These are phyloP conservation scores for Symbiodinium natans DNA, from an alignment of 73 alveolate genomes.

Conservation along the genomic window DNA sequence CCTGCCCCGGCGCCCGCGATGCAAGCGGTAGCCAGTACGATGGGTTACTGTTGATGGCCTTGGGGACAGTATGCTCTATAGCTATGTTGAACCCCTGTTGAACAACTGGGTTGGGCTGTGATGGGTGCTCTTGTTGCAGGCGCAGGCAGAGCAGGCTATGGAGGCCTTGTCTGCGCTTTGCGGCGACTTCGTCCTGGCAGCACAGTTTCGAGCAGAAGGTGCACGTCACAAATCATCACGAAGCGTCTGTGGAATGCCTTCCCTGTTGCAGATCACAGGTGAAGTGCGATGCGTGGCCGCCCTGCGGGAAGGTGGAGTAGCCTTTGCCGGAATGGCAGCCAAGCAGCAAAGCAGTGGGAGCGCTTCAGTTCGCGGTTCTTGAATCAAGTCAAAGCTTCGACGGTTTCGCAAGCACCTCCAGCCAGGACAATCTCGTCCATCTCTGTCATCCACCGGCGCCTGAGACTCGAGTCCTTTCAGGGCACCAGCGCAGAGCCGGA, in stretches of 20 bases:
- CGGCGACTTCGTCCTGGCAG: conserved; percentile 27
- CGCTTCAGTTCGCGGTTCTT: neutral
- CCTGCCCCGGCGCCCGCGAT: too few species aligned
- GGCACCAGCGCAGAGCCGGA: conserved; percentile 85
- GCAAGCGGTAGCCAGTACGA: too few species aligned
- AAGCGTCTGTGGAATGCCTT: neutral
- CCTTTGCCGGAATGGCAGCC: conserved; percentile 76
- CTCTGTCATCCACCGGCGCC: neutral
- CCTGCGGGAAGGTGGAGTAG: conserved; percentile 28
- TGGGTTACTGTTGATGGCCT: too few species aligned
- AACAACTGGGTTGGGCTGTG: too few species aligned
- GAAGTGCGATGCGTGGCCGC: conserved; percentile 84
- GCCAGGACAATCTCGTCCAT: conserved; percentile 70
- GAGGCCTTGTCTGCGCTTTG: conserved; percentile 29
- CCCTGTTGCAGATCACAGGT: neutral
- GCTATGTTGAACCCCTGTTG: too few species aligned
- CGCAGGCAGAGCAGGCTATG: neutral
- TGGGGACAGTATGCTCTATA: too few species aligned
- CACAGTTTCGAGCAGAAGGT: conserved; percentile 83
- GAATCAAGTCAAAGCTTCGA: neutral
- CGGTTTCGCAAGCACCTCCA: neutral
- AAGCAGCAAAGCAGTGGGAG: neutral
- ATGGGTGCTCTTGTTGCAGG: neutral
- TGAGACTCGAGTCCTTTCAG: conserved; percentile 22
- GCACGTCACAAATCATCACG: neutral